These are phyloP conservation scores for Corinectria fuckeliana DNA, from an alignment of 2,329 filamentous ascomycete genomes.

Conservation along the genomic window DNA sequence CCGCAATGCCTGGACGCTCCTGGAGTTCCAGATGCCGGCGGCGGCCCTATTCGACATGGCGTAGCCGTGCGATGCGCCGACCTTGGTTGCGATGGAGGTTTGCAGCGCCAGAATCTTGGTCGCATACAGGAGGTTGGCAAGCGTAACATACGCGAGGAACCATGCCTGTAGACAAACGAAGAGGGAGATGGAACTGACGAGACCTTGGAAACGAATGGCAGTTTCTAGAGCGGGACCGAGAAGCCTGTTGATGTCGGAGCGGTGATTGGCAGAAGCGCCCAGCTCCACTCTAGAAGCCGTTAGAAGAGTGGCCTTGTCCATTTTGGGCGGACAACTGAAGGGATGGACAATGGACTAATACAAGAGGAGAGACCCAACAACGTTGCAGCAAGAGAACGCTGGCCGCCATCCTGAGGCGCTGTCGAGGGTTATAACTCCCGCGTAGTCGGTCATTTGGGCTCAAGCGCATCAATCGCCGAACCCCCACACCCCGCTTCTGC, in stretches of 20 bases:
- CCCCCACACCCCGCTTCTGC: slow-evolving; percentile 12
- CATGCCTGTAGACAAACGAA: slow-evolving; percentile 43
- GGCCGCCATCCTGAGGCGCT: not conserved
- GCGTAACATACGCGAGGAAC: slow-evolving; percentile 39
- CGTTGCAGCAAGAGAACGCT: not conserved
- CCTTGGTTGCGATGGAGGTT: slow-evolving; percentile 37
- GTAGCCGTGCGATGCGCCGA: slow-evolving; percentile 40
- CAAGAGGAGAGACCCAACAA: not conserved
- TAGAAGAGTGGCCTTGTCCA: slow-evolving; percentile 49
- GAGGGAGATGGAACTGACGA: slow-evolving; percentile 41
- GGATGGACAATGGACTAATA: not conserved
- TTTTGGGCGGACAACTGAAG: slow-evolving; percentile 19
- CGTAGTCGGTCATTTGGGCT: not conserved
- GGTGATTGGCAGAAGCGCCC: slow-evolving; percentile 37
- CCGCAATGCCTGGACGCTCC: slow-evolving; percentile 44
- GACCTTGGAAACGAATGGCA: slow-evolving; percentile 44
- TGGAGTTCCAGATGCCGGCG: slow-evolving; percentile 47
- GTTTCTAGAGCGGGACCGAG: slow-evolving; percentile 45
- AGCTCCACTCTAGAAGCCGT: slow-evolving; percentile 47
- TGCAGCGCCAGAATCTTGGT: slow-evolving; percentile 36
- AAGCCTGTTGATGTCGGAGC: slow-evolving; percentile 41
- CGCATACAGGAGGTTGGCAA: slow-evolving; percentile 32
- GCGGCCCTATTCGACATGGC: slow-evolving; percentile 39
- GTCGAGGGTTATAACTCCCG: slow-evolving; percentile 17
- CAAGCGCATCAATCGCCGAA: not conserved